Evolutionary conservation across 345 rosid species (phyloP), one percentile per base, ranked within the genome.

Genomic region (Syzygium jambos): DNA sequence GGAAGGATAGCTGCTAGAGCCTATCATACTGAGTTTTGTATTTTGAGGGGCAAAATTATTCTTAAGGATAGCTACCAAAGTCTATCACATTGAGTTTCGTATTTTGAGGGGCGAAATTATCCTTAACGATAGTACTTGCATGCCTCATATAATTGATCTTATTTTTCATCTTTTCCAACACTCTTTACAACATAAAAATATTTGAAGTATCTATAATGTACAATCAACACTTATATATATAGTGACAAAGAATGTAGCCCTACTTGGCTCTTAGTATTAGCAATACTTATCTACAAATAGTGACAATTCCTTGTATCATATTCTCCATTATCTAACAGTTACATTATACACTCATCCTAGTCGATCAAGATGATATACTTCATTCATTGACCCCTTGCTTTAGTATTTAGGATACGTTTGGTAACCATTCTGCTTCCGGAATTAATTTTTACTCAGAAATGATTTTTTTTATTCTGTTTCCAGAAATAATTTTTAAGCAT

Each of bases 21-120:
- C 12, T 59, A 3, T 12, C 11, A 12, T 1, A 0, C 68, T 2
- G 3, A 59, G 16, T 25, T 59, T 5, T 2, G 65, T 5, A 59
- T 25, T 25, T 25, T 27, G 3, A 59, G 12, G 65, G 15, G 12
- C 3, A 0, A 27, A 27, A 27, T 59, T 59, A 25, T 59, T 30
- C 29, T 59, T 11, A 59, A 59, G 15, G n/a, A 52, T 3, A 52
- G 53, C n/a, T n/a, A n/a, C n/a, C n/a, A 59, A 1, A 12, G 7
- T 2, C 12, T 59, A 3, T 12, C 11, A 12, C 2, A 0, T 30
- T 2, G 3, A 59, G 16, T 25, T 59, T 5, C 3, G 65, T 5
- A 59, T 25, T 25, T 25, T 27, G 3, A 59, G 12, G 65, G 15
- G 12, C 3, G 0, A 27, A 27, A 27, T 59, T 59, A 25, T 59